Percentiles rank a stretch among this genome's conserved stretches.
phyloP scores from a whole-genome alignment of 2,329 filamentous ascomycete genomes.

The Dactylonectria macrodidyma region DNA sequence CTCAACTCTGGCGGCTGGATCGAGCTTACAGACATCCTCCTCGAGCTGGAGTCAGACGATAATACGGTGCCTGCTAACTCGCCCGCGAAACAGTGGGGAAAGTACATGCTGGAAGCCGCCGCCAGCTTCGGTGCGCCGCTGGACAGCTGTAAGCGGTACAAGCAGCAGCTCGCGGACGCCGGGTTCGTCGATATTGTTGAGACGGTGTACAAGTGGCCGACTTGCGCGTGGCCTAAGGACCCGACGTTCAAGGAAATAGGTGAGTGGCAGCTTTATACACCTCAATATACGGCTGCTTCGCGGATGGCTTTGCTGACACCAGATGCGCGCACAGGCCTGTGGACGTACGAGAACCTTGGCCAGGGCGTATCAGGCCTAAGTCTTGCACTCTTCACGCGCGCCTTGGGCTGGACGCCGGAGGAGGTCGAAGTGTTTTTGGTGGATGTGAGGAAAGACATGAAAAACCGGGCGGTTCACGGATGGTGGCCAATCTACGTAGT shows the following conservation, averaged over 20 bases:
- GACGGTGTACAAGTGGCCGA: slow-evolving; percentile 61
- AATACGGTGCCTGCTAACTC: slow-evolving; percentile 27
- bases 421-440: slow-evolving; percentile 46
- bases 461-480: too few species aligned
- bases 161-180: slow-evolving; percentile 57
- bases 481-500: too few species aligned
- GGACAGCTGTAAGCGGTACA: slow-evolving; percentile 37
- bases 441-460: slow-evolving; percentile 41
- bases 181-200: slow-evolving; percentile 66
- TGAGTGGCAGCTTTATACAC: slow-evolving; percentile 8
- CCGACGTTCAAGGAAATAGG: slow-evolving; percentile 65
- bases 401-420: slow-evolving; percentile 42
- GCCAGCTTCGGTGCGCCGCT: slow-evolving; percentile 47
- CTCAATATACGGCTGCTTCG: too few species aligned
- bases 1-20: slow-evolving; percentile 43
- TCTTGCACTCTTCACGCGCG: slow-evolving; percentile 46
- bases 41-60: slow-evolving; percentile 22
- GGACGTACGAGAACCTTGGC: slow-evolving; percentile 40
- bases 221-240: slow-evolving; percentile 65
- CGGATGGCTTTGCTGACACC: too few species aligned
- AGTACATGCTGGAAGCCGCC: slow-evolving; percentile 45
- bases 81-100: slow-evolving; percentile 33
- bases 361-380: slow-evolving; percentile 45
- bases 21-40: slow-evolving; percentile 41
- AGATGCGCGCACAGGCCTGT: too few species aligned